Evolutionary conservation across 768 basidiomycete genomes (phyloP).

Genomic region (Hysterangium stoloniferum): DNA sequence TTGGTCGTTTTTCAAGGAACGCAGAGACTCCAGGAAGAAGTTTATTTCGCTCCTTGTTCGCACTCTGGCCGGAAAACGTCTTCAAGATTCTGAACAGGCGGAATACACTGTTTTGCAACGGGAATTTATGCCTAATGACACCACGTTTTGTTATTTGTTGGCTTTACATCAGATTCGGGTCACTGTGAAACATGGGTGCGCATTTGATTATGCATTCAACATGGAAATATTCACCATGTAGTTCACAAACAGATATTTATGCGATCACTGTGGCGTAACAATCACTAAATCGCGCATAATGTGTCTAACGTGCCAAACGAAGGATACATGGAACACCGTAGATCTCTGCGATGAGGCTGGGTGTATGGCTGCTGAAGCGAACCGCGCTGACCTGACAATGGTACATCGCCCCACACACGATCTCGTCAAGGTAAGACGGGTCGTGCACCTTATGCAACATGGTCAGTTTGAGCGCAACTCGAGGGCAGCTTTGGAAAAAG

Average conservation of each 20-base stretch:
- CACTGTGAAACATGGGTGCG: background rate
- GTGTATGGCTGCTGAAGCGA: constrained; percentile 18
- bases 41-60: background rate
- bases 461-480: background rate
- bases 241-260: constrained; percentile 9
- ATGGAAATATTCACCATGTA: too few species aligned
- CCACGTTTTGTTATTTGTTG: background rate
- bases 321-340: constrained; percentile 16
- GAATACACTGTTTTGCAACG: background rate
- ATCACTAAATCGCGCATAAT: constrained; percentile 24
- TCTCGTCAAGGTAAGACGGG: background rate
- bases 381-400: constrained; percentile 14
- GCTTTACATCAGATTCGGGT: background rate
- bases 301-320: constrained; percentile 25
- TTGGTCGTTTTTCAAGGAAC: constrained; percentile 24
- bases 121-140: background rate
- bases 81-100: background rate
- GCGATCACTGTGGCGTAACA: constrained; percentile 21
- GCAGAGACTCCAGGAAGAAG: background rate
- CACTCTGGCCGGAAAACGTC: too few species aligned
- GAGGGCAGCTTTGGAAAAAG: too few species aligned
- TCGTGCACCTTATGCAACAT: background rate
- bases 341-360: constrained; percentile 24
- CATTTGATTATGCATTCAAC: too few species aligned
- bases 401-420: constrained; percentile 25